Evolutionary conservation across 164 flowering plant species (phyloP), one percentile per base, ranked within the genome.

Genomic region (Vitis labrusca): DNA sequence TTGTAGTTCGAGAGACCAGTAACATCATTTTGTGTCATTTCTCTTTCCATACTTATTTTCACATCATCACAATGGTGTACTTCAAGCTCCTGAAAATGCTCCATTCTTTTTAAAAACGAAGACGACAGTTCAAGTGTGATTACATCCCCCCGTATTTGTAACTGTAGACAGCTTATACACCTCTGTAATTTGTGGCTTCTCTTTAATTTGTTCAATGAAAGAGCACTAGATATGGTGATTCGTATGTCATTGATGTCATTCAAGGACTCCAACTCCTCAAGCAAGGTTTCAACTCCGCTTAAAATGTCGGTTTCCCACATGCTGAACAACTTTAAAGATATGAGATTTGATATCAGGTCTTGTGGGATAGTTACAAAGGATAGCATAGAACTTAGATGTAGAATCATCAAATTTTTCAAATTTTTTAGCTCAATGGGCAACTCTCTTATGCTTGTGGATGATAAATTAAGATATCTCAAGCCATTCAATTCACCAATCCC

Each of bases 401-500:
- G 29, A 56, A 47, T 59, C 14, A 59, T 69, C 12, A 74, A 50
- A 10, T 74, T 64, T 8, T 8, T 19, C 64, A 74, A 53, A 0
- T 13, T 52, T 11, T 58, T 61, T 9, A 74, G 37, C 49, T 53
- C 61, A 2, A 16, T 15, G 12, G 72, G 77, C 37, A 74, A 15
- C 12, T 58, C 23, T 23, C 3, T 15, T 56, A 74, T 50, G 0
- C 44, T 8, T 10, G 77, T 74, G 1, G 0, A 0, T 16, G 53
- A 50, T 2, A 74, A 59, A 23, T 69, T 57, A 9, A 74, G 77
- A 68, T 11, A 64, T n/a, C 59, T 59, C 9, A 73, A 17, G 3
- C 6, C 6, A 32, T 3, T 7, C 6, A 32, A 3, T 7, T 32
- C 6, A 32, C 44, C 44, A 32, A 32, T 32, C 44, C 6, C 44